These are phyloP conservation scores for Bretschneidera sinensis DNA, from an alignment of 345 rosid genomes.

Conservation along the genomic window DNA sequence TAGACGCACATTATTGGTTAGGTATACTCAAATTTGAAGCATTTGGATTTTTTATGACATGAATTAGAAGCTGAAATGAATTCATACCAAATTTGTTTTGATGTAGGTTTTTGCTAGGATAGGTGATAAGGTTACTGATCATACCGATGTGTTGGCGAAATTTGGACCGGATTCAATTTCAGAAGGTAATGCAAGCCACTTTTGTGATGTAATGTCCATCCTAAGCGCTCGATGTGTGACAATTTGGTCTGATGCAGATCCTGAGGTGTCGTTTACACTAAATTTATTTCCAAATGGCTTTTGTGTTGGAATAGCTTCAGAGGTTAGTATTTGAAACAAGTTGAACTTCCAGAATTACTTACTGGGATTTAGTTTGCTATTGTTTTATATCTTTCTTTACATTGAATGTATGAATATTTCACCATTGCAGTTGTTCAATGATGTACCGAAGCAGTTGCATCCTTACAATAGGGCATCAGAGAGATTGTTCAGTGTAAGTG, in stretches of 20 bases:
- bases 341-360: no score
- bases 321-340: constrained; percentile 16
- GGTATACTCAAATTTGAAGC: not conserved
- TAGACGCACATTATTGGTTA: not conserved
- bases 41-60: not conserved
- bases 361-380: not conserved
- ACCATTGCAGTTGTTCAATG: constrained; percentile 11
- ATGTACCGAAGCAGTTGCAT: constrained; percentile 13
- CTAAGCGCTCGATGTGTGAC: not conserved
- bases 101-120: constrained; percentile 11
- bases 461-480: constrained; percentile 23
- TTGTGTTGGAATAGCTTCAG: constrained; percentile 21
- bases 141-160: constrained; percentile 1
- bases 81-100: not conserved
- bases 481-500: constrained; percentile 22
- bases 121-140: constrained; percentile 7
- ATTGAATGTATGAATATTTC: no score
- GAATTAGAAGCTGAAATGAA: not conserved
- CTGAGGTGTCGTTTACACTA: constrained; percentile 21
- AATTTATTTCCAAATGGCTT: constrained; percentile 25
- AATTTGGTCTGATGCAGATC: constrained; percentile 14
- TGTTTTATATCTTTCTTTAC: not conserved
- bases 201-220: not conserved
- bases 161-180: not conserved
- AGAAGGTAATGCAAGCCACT: constrained; percentile 17